phyloP scores from a whole-genome alignment of 768 basidiomycete genomes.

The Suillus tomentosus region DNA sequence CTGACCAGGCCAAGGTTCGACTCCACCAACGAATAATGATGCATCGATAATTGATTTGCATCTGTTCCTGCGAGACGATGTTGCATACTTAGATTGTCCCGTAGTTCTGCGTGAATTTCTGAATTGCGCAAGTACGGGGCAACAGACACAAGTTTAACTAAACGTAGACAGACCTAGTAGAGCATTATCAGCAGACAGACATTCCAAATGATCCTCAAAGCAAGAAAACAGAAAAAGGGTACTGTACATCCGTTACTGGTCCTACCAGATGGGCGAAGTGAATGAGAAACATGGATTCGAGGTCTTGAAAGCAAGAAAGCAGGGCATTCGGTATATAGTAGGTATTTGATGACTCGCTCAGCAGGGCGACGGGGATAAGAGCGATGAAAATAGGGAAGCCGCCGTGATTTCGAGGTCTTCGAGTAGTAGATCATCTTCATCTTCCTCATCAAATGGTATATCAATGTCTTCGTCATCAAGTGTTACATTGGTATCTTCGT shows the following conservation, averaged over 20 bases:
- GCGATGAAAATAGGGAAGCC: neutral
- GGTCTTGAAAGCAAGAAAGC: conserved; percentile 2
- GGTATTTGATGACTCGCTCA: neutral
- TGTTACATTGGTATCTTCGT: neutral
- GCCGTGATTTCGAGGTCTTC: neutral
- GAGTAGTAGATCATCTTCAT: neutral
- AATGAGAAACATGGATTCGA: neutral
- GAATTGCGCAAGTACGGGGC: neutral
- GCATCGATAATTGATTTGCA: neutral
- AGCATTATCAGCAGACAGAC: neutral
- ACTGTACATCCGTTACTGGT: neutral
- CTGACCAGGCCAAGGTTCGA: neutral
- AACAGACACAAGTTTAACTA: neutral
- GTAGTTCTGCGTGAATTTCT: neutral
- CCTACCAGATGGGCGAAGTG: neutral
- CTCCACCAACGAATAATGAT: neutral
- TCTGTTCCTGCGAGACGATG: neutral
- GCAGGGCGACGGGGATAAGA: neutral
- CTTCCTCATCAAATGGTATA: neutral
- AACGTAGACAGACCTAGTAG: neutral
- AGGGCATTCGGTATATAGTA: neutral
- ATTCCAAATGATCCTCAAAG: neutral
- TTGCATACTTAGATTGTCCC: neutral
- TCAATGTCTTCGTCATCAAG: neutral
- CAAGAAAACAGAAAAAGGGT: conserved; percentile 6